Conservation (phyloP, 2,329 filamentous ascomycete genomes). For the Aspergillus thermomutatus region DNA sequence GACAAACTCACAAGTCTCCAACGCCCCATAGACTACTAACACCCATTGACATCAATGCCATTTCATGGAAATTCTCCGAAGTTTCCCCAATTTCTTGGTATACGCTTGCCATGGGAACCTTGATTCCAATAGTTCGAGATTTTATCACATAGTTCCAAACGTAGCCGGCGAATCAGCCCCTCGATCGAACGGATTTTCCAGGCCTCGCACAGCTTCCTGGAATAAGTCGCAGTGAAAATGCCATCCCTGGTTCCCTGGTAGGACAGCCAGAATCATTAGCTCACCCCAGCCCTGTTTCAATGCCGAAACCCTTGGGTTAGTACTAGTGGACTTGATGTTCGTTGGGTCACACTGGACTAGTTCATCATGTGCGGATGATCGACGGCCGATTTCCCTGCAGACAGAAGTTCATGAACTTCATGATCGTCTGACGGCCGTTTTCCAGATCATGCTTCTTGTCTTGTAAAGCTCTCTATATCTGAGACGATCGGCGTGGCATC, state of each 20-base stretch:
- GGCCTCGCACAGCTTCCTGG: constrained; percentile 9
- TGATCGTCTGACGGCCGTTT: not conserved
- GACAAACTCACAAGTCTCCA: not conserved
- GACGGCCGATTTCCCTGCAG: constrained; percentile 4
- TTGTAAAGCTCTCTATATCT: not conserved
- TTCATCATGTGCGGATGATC: constrained; percentile 8
- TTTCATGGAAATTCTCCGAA: constrained; percentile 14
- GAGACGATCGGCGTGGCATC: not conserved
- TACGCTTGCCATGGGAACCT: not conserved
- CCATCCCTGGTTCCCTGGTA: not conserved
- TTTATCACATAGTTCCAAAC: constrained; percentile 14
- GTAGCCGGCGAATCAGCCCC: not conserved
- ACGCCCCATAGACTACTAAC: not conserved
- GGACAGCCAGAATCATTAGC: not conserved
- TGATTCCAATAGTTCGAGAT: constrained; percentile 15
- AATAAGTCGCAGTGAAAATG: not conserved
- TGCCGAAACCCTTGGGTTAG: not conserved
- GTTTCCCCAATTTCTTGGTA: constrained; percentile 9
- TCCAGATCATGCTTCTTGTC: not conserved
- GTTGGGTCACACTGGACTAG: not conserved
- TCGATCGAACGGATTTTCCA: not conserved
- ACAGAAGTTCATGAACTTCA: not conserved
- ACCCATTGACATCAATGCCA: not conserved
- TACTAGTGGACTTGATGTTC: not conserved
- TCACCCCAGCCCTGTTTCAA: not conserved